Evolutionary conservation across 768 basidiomycete genomes (phyloP), one percentile per base, ranked within the genome.

Genomic region (Suillus subluteus): DNA sequence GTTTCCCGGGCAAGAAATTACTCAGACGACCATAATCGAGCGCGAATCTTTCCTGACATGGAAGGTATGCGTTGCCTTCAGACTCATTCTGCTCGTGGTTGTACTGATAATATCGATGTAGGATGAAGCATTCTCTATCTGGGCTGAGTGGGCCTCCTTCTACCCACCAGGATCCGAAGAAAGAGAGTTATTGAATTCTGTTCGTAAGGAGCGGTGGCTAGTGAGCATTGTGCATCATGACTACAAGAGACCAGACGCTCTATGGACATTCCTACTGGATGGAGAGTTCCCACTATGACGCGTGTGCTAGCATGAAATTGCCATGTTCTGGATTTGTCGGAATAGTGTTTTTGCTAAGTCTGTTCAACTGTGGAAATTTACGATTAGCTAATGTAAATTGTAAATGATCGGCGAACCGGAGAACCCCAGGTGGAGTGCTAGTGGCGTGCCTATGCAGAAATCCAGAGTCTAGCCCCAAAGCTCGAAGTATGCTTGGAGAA

Each of bases 71-170:
- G 50, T 16, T 38, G 2, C 61, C 15, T 46, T 11, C n/a, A 16
- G 41, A 30, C n/a, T 37, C 32, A 50, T 41, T 43, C 46, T 30
- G 46, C 38, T 26, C 9, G 11, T 50, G 63, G 11, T 58, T 30
- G 44, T 58, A 50, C 62, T 66, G 50, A 64, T 68, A 56, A 63
- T 59, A 48, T 13, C 50, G 16, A 55, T 65, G 37, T 75, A 98
- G 96, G 94, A 97, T 40, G 98, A 99, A 75, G 96, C 95, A 0
- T 99, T 98, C 76, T 90, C 90, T 11, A 96, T 96, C 65, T 99
- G 97, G 97, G 84, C 88, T 1, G 92, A 96, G 69, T 99, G 98
- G 98, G 91, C 95, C 15, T 87, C 88, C 23, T 89, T 93, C 68
- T 97, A 95, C 73, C 87, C 90, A 4, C 91, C 93, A 2, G 83